Evolutionary conservation across 768 basidiomycete species (phyloP), one percentile per base, ranked within the genome.

Genomic region (Tulasnella sp.): DNA sequence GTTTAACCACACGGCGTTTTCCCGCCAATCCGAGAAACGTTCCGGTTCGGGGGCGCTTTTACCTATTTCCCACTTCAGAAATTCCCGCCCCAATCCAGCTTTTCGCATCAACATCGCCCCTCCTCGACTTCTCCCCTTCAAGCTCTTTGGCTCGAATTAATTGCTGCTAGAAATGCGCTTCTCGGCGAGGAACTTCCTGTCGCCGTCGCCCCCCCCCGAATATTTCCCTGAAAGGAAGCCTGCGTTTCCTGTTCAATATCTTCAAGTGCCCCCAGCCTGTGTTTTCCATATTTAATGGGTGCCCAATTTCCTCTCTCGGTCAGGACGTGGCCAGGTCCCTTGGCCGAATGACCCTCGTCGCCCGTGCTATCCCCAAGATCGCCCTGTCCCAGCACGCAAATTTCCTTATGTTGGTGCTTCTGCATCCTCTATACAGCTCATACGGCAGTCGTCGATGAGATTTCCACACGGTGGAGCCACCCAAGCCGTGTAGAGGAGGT

Each of bases 161-260:
- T 29, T 35, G 61, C 16, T 67, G 29, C 16, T 57, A 4, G 29
- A 67, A 0, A 23, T 67, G 29, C 61, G 15, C 61, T 67, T 67
- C 61, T 67, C 61, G 29, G 61, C 15, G 32, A 35, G 15, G 61
- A 67, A 35, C 23, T 16, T 67, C 26, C 29, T 15, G 61, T 67
- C 61, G 29, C 61, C 61, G 61, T 35, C 32, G 32, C n/a, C 26
- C 26, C n/a, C 26, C 26, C 32, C 15, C 29, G 29, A 26, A 67
- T 67, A 29, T 67, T 67, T 35, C 61, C 61, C 61, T 67, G 61
- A 67, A 67, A 26, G 61, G 61, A 67, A 67, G 61, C 26, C 29
- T 32, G 15, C 61, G 51, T n/a, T n/a, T 10, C 61, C 3, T 35
- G 29, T 67, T 29, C 61, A 67, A 26, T 35, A 26, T 35, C 61